Base-by-base conservation (phyloP, 2,329 filamentous ascomycete genomes). In the Penicillium sp. region DNA sequence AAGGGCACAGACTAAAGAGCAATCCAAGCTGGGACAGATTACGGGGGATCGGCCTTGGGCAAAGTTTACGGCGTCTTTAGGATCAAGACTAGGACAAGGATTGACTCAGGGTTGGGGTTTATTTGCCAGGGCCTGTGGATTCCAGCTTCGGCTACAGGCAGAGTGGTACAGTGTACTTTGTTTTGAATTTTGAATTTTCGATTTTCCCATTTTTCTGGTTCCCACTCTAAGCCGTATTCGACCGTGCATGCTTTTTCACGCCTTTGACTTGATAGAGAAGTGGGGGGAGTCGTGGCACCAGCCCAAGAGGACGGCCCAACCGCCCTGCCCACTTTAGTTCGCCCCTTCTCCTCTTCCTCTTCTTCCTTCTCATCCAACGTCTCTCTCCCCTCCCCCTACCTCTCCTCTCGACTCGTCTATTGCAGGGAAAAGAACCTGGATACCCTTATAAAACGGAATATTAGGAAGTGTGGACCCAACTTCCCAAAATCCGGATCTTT, bases 221-320 rank as follows among this genome's bases (percentile, higher is more conserved):
- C 58, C 50, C 57, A 37, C 46, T 53, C 65, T 67, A 69, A 70
- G 63, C 69, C 69, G 53, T 62, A 67, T 70, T 69, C 49, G 67
- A 64, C 57, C 62, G 55, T 70, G 68, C 68, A 67, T 67, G 66
- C 66, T 69, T 50, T 37, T 50, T 44, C 14, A 42, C 39, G 31
- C 39, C 42, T 67, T 67, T 61, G 61, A 64, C 62, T 62, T 62
- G 59, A 66, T 63, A 60, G 54, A 47, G 51, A 47, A 53, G 69
- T 69, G 46, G 68, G 68, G 72, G 71, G 70, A 67, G 70, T 75
- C 74, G 75, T 77, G 74, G 75, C 75, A 75, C 75, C 75, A 73
- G 70, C 72, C 70, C 69, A 73, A 74, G 57, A 68, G 44, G 47
- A 61, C 70, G 66, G 72, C 72, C 72, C 72, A 74, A 74, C 69